Evolutionary conservation across 805 yeast genomes (phyloP).

Genomic region (Candida maesae): DNA sequence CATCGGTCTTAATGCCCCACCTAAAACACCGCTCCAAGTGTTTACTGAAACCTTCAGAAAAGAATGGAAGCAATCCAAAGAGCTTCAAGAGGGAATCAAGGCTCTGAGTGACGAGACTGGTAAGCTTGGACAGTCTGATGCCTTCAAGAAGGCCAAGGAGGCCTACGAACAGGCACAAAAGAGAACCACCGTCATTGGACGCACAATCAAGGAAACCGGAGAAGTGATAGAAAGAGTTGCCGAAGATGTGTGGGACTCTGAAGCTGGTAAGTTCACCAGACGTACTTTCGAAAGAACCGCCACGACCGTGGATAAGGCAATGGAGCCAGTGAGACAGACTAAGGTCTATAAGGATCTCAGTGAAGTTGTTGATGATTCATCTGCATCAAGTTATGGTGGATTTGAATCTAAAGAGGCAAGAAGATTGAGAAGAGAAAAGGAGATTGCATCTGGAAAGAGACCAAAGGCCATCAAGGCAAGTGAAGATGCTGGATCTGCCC

Average conservation of each 20-base stretch:
- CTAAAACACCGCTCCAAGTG: slow-evolving; percentile 82
- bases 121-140: slow-evolving; percentile 87
- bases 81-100: slow-evolving; percentile 87
- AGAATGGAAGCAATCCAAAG: slow-evolving; percentile 89
- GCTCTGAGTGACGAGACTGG: slow-evolving; percentile 96
- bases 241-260: slow-evolving; percentile 91
- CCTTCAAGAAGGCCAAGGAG: slow-evolving; percentile 87
- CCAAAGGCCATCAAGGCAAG: slow-evolving; percentile 69
- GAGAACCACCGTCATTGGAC: slow-evolving; percentile 62
- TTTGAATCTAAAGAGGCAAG: slow-evolving; percentile 83
- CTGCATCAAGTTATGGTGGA: slow-evolving; percentile 86
- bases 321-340: slow-evolving; percentile 92
- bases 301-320: slow-evolving; percentile 76
- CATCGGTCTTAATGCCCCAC: slow-evolving; percentile 27
- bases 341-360: slow-evolving; percentile 84
- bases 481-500: slow-evolving; percentile 76
- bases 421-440: slow-evolving; percentile 62
- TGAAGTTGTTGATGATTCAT: slow-evolving; percentile 89
- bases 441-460: slow-evolving; percentile 54
- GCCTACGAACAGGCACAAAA: slow-evolving; percentile 86
- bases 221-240: slow-evolving; percentile 90
- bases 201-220: slow-evolving; percentile 85
- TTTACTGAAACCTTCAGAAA: slow-evolving; percentile 86
- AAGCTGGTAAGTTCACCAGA: slow-evolving; percentile 87
- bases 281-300: slow-evolving; percentile 79